A percentile compares a stretch with the other conserved stretches of the same genome.
phyloP scores from a whole-genome alignment of 148 eudicot genomes.

The Vaccinium darrowii region DNA sequence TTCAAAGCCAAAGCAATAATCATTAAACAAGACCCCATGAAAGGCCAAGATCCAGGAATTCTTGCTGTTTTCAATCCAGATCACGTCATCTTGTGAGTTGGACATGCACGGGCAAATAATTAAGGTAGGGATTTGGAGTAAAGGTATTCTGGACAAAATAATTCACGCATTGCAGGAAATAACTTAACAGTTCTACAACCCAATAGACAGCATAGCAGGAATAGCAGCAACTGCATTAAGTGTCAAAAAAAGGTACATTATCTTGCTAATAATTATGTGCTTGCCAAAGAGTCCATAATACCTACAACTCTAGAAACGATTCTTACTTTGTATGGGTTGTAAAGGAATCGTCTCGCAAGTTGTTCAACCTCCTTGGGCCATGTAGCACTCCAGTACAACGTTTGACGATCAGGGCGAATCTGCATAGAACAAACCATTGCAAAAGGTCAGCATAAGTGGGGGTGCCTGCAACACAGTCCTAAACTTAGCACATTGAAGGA shows the following conservation, averaged over 20 bases:
- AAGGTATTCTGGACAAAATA: neutral
- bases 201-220: neutral
- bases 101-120: neutral
- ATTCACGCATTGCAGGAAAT: neutral
- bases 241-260: neutral
- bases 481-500: neutral
- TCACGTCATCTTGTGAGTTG: neutral
- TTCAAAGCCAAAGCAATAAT: neutral
- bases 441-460: conserved; percentile 4
- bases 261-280: neutral
- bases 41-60: neutral
- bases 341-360: conserved; percentile 74
- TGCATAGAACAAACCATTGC: conserved; percentile 27
- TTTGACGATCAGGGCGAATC: conserved; percentile 98
- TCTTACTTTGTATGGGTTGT: conserved; percentile 85
- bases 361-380: conserved; percentile 99
- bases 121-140: neutral
- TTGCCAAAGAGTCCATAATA: neutral
- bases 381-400: conserved; percentile 93
- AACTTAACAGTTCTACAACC: neutral
- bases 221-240: neutral
- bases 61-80: conserved; percentile 6
- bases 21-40: conserved; percentile 27
- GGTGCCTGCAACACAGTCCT: neutral
- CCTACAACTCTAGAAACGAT: neutral